Percentiles rank a stretch among this genome's conserved stretches.
These are phyloP conservation scores for Centaurea solstitialis DNA, from an alignment of 129 eudicot genomes.

Conservation along the genomic window DNA sequence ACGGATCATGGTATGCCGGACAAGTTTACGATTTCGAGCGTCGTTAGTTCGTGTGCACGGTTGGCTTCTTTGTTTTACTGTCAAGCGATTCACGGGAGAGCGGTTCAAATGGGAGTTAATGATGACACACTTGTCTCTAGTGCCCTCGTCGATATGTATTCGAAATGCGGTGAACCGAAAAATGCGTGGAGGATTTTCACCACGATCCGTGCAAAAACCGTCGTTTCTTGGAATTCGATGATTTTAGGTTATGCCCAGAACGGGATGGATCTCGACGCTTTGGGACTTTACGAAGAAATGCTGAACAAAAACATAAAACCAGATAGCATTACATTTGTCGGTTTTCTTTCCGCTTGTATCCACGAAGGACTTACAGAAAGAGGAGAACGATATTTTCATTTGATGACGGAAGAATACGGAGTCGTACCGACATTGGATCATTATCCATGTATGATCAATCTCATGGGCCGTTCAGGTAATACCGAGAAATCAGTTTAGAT, in stretches of 20 bases:
- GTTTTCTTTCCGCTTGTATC: conserved; percentile 53
- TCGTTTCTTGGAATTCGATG: conserved; percentile 60
- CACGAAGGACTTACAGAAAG: conserved; percentile 41
- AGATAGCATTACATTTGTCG: conserved; percentile 50
- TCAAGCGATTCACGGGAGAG: conserved; percentile 39
- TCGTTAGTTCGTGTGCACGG: conserved; percentile 45
- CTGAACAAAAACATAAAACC: conserved; percentile 36
- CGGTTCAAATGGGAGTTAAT: conserved; percentile 46
- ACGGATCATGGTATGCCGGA: conserved; percentile 31
- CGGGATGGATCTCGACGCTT: conserved; percentile 37
- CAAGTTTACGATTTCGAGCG: conserved; percentile 42
- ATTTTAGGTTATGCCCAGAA: conserved; percentile 51
- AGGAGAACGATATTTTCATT: conserved; percentile 43
- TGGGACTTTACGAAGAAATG: conserved; percentile 49
- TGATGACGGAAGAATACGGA: conserved; percentile 31
- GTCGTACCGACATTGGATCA: conserved; percentile 46
- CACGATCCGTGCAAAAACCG: conserved; percentile 31
- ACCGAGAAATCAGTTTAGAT: conserved; percentile 29
- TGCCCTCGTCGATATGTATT: conserved; percentile 61
- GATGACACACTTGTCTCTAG: conserved; percentile 40
- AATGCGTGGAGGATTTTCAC: conserved; percentile 37
- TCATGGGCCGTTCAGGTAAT: conserved; percentile 42
- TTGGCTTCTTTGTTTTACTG: conserved; percentile 46
- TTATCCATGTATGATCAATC: conserved; percentile 53
- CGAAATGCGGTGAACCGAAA: conserved; percentile 50